A percentile compares a stretch with the other conserved stretches of the same genome.
phyloP scores from a whole-genome alignment of 495 filamentous ascomycete species.

The Penicillium bovifimosum region DNA sequence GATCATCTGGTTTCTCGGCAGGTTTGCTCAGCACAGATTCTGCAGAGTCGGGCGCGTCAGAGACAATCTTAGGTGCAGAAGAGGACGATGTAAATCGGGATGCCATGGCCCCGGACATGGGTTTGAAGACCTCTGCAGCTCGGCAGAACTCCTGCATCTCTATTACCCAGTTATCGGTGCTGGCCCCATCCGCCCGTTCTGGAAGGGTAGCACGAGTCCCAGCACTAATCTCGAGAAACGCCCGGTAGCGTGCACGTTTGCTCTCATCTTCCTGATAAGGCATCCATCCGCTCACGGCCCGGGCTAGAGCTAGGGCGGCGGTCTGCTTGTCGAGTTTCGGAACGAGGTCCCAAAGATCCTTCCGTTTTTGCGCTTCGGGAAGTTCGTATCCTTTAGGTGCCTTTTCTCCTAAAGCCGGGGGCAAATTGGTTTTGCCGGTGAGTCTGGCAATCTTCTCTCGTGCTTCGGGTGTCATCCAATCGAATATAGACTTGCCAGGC shows the following conservation, averaged over 20 bases:
- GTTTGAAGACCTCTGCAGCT: conserved; percentile 88
- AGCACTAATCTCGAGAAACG: conserved; percentile 74
- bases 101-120: conserved; percentile 86
- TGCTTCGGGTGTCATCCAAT: conserved; percentile 79
- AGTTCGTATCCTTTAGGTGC: conserved; percentile 56
- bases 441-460: conserved; percentile 70
- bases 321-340: conserved; percentile 69
- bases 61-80: conserved; percentile 35
- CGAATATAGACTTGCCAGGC: conserved; percentile 91
- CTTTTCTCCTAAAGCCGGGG: conserved; percentile 69
- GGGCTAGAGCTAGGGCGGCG: conserved; percentile 68
- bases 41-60: conserved; percentile 35
- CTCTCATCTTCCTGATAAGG: conserved; percentile 78
- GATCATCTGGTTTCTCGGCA: conserved; percentile 61
- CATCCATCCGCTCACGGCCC: conserved; percentile 70
- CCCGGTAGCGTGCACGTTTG: conserved; percentile 72
- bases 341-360: conserved; percentile 58
- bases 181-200: conserved; percentile 48
- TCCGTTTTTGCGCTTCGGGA: conserved; percentile 52
- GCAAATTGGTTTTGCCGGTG: conserved; percentile 72
- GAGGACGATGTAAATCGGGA: conserved; percentile 81
- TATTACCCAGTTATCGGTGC: conserved; percentile 67
- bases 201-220: conserved; percentile 58
- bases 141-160: conserved; percentile 85
- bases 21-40: conserved; percentile 51